Evolutionary conservation across 805 yeast genomes (phyloP).

Genomic region (Suhomyces sp.): DNA sequence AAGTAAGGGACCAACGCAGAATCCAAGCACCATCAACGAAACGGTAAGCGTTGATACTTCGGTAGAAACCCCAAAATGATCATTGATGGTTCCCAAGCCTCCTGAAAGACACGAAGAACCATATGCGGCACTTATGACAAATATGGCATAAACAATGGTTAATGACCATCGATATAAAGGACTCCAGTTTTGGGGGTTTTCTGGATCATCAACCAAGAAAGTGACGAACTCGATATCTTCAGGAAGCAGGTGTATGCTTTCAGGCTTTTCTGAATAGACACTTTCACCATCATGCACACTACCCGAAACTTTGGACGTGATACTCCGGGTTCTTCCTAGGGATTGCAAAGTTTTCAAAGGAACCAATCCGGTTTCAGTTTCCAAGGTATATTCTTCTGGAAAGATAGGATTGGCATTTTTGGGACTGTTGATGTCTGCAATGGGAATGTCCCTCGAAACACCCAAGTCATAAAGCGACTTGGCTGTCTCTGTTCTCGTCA

Average conservation of each 20-base stretch:
- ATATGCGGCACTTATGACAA: slow-evolving; percentile 88
- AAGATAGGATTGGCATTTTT: slow-evolving; percentile 66
- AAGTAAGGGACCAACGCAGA: slow-evolving; percentile 79
- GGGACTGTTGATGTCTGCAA: slow-evolving; percentile 48
- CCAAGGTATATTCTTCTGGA: slow-evolving; percentile 90
- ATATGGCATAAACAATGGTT: slow-evolving; percentile 64
- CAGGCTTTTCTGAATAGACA: neutral
- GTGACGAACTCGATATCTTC: slow-evolving; percentile 79
- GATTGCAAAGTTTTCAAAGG: slow-evolving; percentile 71
- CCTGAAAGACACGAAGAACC: slow-evolving; percentile 92
- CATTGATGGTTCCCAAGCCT: slow-evolving; percentile 67
- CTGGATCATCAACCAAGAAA: slow-evolving; percentile 75
- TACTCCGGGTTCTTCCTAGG: slow-evolving; percentile 51
- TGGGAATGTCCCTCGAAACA: slow-evolving; percentile 47
- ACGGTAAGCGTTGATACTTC: slow-evolving; percentile 82
- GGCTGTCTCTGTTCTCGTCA: slow-evolving; percentile 69
- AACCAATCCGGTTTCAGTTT: slow-evolving; percentile 85
- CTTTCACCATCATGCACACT: no score
- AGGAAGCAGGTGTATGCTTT: slow-evolving; percentile 8
- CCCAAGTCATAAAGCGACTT: slow-evolving; percentile 67
- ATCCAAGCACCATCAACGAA: slow-evolving; percentile 87
- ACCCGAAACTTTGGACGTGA: no score
- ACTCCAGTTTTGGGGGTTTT: slow-evolving; percentile 88
- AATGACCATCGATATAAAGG: slow-evolving; percentile 55
- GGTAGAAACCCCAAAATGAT: slow-evolving; percentile 63